A percentile compares a stretch with the other conserved stretches of the same genome.
phyloP scores from a whole-genome alignment of 169 alveolate genomes.

The Plasmodium berghei region DNA sequence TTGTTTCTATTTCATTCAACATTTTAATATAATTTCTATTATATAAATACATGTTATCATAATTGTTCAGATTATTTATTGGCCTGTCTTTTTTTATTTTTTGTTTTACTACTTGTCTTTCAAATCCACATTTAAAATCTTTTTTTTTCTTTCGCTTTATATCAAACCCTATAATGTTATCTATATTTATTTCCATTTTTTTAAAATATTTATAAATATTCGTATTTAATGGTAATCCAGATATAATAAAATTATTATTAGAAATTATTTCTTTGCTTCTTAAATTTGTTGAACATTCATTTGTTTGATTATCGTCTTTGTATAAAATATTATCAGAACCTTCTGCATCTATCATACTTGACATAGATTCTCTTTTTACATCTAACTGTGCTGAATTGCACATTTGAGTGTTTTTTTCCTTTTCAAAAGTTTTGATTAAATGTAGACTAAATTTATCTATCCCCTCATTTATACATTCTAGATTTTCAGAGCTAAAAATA shows the following conservation, averaged over 20 bases:
- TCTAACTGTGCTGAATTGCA: neutral
- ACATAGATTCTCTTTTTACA: neutral
- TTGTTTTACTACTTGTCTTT: neutral
- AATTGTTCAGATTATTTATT: neutral
- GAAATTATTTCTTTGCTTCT: neutral
- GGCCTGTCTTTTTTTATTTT: neutral
- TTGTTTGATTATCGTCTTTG: neutral
- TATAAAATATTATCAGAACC: neutral
- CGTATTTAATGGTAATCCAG: constrained; percentile 43
- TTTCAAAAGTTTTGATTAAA: neutral
- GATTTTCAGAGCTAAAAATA: constrained; percentile 5
- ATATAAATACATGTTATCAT: constrained; percentile 22
- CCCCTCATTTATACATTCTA: neutral
- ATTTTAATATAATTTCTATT: constrained; percentile 20
- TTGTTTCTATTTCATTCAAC: constrained; percentile 11
- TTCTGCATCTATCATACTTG: neutral
- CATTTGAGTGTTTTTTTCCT: constrained; percentile 5
- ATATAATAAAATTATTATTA: constrained; percentile 14
- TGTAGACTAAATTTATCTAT: constrained; percentile 1
- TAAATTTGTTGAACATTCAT: neutral
- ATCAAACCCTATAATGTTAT: constrained; percentile 25
- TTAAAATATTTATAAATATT: constrained; percentile 26
- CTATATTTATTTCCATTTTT: constrained; percentile 31
- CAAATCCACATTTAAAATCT: neutral
- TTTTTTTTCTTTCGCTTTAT: neutral